Conservation (phyloP, 2,329 filamentous ascomycete genomes). For the Claviceps arundinis region DNA sequence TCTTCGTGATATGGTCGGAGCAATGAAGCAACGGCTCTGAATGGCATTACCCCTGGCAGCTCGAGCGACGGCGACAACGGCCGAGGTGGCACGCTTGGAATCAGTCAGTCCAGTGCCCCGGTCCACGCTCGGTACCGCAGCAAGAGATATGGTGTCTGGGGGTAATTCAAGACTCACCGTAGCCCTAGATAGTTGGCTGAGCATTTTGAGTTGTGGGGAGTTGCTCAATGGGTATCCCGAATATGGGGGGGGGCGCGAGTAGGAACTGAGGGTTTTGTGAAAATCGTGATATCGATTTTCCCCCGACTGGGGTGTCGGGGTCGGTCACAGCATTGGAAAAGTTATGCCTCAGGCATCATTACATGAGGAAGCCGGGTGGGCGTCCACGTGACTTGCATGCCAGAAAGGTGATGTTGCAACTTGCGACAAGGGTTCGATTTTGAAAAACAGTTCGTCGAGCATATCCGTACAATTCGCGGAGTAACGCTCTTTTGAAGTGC, state of each 20-base stretch:
- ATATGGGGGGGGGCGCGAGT: slow-evolving; percentile 15
- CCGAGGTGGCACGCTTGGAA: slow-evolving; percentile 36
- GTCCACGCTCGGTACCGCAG: background rate
- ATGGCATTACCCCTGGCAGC: slow-evolving; percentile 26
- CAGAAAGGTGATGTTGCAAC: background rate
- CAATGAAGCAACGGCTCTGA: slow-evolving; percentile 44
- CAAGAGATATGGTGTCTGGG: background rate
- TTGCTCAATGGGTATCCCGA: slow-evolving; percentile 33
- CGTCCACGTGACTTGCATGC: background rate
- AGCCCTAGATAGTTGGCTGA: slow-evolving; percentile 40
- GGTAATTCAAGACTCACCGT: slow-evolving; percentile 33
- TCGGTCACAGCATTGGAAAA: slow-evolving; percentile 6
- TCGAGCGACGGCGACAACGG: slow-evolving; percentile 35
- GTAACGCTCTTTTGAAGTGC: too few relatives aligned
- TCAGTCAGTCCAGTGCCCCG: background rate
- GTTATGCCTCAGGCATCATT: slow-evolving; percentile 16
- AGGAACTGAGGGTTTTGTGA: slow-evolving; percentile 30
- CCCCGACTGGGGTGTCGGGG: slow-evolving; percentile 10
- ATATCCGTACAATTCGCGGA: too few relatives aligned
- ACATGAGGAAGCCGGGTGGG: background rate
- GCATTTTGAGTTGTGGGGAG: slow-evolving; percentile 36
- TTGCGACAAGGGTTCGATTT: too few relatives aligned
- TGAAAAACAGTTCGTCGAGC: too few relatives aligned
- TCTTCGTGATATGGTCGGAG: slow-evolving; percentile 47
- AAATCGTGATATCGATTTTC: slow-evolving; percentile 28